Conservation (phyloP, 192 early-diverging fungal species). For the Entrophospora sp. region DNA sequence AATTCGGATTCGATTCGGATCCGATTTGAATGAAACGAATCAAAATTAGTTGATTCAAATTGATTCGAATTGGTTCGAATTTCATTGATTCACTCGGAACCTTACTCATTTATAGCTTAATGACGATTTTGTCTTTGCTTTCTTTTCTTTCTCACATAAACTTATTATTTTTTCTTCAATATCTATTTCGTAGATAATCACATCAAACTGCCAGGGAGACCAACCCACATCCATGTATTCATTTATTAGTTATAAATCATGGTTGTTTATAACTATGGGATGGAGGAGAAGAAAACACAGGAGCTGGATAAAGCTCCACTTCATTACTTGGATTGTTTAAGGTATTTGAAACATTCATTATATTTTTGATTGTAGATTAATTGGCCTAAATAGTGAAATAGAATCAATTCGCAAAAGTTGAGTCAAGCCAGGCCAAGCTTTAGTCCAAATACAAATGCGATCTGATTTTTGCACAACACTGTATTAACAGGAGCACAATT, state of each 20-base stretch:
- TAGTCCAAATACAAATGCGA: not conserved
- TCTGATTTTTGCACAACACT: not conserved
- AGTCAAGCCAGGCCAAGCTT: not conserved
- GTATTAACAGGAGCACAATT: not conserved
- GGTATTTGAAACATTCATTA: too few species aligned
- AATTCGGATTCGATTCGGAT: too few species aligned
- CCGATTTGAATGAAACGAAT: too few species aligned
- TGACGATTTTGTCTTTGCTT: not conserved
- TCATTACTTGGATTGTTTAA: too few species aligned
- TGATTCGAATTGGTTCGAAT: too few species aligned
- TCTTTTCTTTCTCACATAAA: constrained; percentile 8
- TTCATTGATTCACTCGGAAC: too few species aligned
- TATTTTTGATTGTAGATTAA: too few species aligned
- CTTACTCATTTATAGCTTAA: too few species aligned
- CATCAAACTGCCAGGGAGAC: constrained; percentile 17
- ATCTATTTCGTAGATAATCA: constrained; percentile 10
- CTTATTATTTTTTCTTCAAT: constrained; percentile 13
- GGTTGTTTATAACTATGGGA: constrained; percentile 9
- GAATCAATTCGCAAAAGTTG: too few species aligned
- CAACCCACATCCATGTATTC: constrained; percentile 12
- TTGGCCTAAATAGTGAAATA: too few species aligned
- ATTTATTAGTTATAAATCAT: constrained; percentile 17
- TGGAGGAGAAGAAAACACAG: not conserved
- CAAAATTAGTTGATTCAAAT: too few species aligned
- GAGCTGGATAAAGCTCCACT: too few species aligned